Conservation (phyloP, 768 basidiomycete species). For the Vishniacozyma victoriae region DNA sequence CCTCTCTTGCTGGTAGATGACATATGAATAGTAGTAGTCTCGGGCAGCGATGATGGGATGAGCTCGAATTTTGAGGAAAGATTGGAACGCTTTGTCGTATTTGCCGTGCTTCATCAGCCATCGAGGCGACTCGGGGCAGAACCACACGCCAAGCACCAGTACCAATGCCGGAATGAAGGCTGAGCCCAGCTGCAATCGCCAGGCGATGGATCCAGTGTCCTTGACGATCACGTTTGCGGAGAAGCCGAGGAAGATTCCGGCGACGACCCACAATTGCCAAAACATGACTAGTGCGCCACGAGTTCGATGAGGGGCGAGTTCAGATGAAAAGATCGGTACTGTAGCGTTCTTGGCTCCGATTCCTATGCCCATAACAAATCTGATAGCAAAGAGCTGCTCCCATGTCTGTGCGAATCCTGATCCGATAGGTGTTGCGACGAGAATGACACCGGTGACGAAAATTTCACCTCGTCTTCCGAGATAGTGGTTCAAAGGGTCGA, state of each 20-base stretch:
- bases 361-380: slow-evolving; percentile 38
- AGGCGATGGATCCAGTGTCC: slow-evolving; percentile 45
- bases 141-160: slow-evolving; percentile 36
- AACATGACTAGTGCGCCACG: slow-evolving; percentile 89
- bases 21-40: slow-evolving; percentile 49
- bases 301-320: slow-evolving; percentile 75
- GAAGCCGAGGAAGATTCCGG: slow-evolving; percentile 47
- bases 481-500: slow-evolving; percentile 62
- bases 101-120: slow-evolving; percentile 49
- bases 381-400: slow-evolving; percentile 29
- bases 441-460: slow-evolving; percentile 52
- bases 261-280: slow-evolving; percentile 56
- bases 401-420: slow-evolving; percentile 38
- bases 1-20: slow-evolving; percentile 46
- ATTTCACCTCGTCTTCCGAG: slow-evolving; percentile 58
- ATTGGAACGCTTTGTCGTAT: slow-evolving; percentile 45
- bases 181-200: slow-evolving; percentile 50
- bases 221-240: slow-evolving; percentile 45
- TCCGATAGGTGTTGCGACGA: slow-evolving; percentile 49
- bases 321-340: slow-evolving; percentile 65
- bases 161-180: slow-evolving; percentile 40
- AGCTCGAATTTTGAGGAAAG: slow-evolving; percentile 45
- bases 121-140: slow-evolving; percentile 44
- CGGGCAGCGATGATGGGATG: slow-evolving; percentile 49
- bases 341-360: slow-evolving; percentile 48